Conservation (phyloP, 805 yeast species). For the Suhomyces vadensis region DNA sequence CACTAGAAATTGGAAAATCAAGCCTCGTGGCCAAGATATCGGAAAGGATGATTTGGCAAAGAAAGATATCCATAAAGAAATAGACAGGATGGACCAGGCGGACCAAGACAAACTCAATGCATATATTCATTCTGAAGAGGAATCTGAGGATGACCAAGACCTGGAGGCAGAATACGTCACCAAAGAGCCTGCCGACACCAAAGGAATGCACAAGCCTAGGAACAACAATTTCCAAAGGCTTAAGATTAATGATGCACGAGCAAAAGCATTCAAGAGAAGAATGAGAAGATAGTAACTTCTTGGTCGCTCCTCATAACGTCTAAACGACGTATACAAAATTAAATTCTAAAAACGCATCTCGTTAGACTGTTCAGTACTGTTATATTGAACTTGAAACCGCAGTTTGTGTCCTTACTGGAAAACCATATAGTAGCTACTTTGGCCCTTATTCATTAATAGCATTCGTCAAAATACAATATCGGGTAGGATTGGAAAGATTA, state of each 20-base stretch:
- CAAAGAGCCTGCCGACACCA: conserved; percentile 16
- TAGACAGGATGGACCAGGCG: conserved; percentile 35
- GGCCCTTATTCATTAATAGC: too few species aligned
- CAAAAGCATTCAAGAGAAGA: conserved; percentile 44
- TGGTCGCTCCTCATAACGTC: too few species aligned
- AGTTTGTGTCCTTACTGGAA: too few species aligned
- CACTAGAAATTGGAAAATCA: conserved; percentile 52
- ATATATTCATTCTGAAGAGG: conserved; percentile 21
- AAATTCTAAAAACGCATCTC: too few species aligned
- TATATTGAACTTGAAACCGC: too few species aligned
- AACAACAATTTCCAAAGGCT: conserved; percentile 54
- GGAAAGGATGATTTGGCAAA: conserved; percentile 32
- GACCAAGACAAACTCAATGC: conserved; percentile 22
- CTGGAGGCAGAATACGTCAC: conserved; percentile 25
- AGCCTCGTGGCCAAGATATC: conserved; percentile 31
- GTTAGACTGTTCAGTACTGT: too few species aligned
- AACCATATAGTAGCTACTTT: too few species aligned
- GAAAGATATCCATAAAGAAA: conserved; percentile 44
- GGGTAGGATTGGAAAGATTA: too few species aligned
- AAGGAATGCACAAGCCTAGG: conserved; percentile 28
- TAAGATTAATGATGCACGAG: conserved; percentile 50
- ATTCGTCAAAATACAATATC: too few species aligned
- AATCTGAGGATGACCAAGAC: conserved; percentile 16
- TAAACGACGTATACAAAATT: too few species aligned
- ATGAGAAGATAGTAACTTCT: conserved; percentile 8